Percentiles rank a stretch among this genome's conserved stretches.
phyloP scores from a whole-genome alignment of 75 land plant genomes.

The Pinus taeda region DNA sequence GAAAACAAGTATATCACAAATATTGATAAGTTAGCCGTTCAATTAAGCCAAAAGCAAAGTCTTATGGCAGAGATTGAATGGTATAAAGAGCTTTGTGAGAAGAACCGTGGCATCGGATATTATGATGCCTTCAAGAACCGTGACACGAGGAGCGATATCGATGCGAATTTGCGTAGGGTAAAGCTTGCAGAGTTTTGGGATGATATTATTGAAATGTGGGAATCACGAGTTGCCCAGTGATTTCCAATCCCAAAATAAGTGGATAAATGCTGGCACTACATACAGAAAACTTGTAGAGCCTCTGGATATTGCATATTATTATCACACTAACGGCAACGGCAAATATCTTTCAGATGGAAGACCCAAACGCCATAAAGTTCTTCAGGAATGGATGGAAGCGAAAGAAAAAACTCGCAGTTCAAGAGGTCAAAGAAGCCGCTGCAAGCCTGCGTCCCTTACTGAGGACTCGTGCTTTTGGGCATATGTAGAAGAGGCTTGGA shows the following conservation, averaged over 20 bases:
- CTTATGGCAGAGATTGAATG: not conserved
- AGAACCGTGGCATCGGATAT: not conserved
- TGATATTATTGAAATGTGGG: no score
- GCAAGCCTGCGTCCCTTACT: no score
- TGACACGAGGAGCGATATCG: no score
- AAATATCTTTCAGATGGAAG: not conserved
- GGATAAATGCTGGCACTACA: conserved; percentile 13
- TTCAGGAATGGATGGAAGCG: no score
- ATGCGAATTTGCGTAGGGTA: not conserved
- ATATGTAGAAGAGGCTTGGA: no score
- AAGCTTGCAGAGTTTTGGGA: no score
- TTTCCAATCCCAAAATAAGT: no score
- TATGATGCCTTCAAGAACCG: not conserved
- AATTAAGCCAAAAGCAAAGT: not conserved
- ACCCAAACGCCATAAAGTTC: no score
- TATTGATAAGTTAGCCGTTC: not conserved
- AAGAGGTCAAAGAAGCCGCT: no score
- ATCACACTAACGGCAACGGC: not conserved
- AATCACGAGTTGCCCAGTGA: no score
- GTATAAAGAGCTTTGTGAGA: not conserved
- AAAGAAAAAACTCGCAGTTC: no score
- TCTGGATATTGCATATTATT: conserved; percentile 11
- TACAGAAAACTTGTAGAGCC: conserved; percentile 15
- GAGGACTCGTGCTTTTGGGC: no score
- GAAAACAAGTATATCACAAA: not conserved